Base-by-base conservation (phyloP, 495 filamentous ascomycete species). In the Podospora comata region DNA sequence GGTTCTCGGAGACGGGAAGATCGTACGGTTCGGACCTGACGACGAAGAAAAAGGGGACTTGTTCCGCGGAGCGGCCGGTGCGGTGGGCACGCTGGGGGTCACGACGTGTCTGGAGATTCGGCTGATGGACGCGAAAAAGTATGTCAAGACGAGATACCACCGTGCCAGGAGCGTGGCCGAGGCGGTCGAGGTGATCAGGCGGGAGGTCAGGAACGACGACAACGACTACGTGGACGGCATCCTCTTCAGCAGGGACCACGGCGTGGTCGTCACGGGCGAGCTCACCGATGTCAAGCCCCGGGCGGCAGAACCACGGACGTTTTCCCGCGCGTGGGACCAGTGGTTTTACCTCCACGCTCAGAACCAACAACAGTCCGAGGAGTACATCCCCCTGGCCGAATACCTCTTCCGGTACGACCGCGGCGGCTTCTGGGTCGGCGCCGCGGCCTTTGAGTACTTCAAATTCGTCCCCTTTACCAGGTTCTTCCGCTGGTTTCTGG, bases 381-480 rank as follows among this genome's bases (percentile, higher is more conserved):
- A 79, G 2, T 76, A 67, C 58, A 65, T 86, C 7, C 85, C 85
- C 0, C 60, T 86, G 3, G 69, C 70, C 5, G 85, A 86, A 69
- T 89, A 88, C 71, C 79, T 89, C 19, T 89, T 89, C 73, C 85
- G 86, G 27, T 87, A 87, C 77, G 85, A 88, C 71, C 83, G 86
- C 57, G 86, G 84, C 60, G 85, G 81, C 0, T 89, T 89, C 78
- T 88, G 85, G 86, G 83, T 87, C 16, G 86, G 85, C 39, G 70
- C 74, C 28, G 82, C 82, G 18, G 85, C 84, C 16, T 88, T 87
- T 73, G 62, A 79, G 32, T 87, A 85, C 74, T 86, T 87, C 77
- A 53, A 69, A 26, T 75, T 78, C 9, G 79, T 86, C 11, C 86
- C 87, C 2, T 88, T 88, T 75, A 86, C 76, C 23, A 77, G 78